Evolutionary conservation across 2,329 filamentous ascomycete genomes (phyloP).

Genomic region (Alternaria rosae): DNA sequence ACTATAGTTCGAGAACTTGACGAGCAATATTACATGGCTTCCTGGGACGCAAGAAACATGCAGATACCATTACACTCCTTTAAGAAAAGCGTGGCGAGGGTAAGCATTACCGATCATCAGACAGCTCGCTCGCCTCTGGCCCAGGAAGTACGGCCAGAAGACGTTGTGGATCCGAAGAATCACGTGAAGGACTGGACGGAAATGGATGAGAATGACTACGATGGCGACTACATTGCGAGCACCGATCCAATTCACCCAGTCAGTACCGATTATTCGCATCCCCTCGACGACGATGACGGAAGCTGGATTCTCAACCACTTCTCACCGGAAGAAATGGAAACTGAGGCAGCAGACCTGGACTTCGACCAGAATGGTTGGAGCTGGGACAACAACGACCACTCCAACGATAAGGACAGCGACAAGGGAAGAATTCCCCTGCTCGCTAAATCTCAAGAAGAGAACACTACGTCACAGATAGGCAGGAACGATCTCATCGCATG

Average conservation of each 20-base stretch:
- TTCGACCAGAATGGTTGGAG: neutral
- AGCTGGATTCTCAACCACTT: slow-evolving; percentile 19
- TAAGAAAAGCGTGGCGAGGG: slow-evolving; percentile 11
- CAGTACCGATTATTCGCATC: slow-evolving; percentile 20
- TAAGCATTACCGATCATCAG: slow-evolving; percentile 1
- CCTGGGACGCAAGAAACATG: slow-evolving; percentile 22
- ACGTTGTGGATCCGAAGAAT: slow-evolving; percentile 14
- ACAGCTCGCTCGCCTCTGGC: slow-evolving; percentile 19
- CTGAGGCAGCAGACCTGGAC: neutral
- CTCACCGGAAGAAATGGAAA: slow-evolving; percentile 7
- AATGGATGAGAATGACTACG: slow-evolving; percentile 20
- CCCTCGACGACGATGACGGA: slow-evolving; percentile 17
- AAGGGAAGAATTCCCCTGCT: neutral
- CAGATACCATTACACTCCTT: slow-evolving; percentile 7
- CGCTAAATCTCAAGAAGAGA: neutral
- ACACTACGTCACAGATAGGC: neutral
- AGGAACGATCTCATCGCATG: slow-evolving; percentile 7
- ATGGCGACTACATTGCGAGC: slow-evolving; percentile 27
- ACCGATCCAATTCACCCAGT: slow-evolving; percentile 36
- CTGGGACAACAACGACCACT: slow-evolving; percentile 7
- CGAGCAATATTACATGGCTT: slow-evolving; percentile 3
- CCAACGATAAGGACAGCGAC: neutral
- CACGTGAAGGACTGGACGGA: slow-evolving; percentile 4
- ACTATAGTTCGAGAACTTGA: slow-evolving; percentile 22
- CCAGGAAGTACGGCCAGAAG: slow-evolving; percentile 27